Evolutionary conservation across 2,329 filamentous ascomycete genomes (phyloP).

Genomic region (Boeremia exigua): DNA sequence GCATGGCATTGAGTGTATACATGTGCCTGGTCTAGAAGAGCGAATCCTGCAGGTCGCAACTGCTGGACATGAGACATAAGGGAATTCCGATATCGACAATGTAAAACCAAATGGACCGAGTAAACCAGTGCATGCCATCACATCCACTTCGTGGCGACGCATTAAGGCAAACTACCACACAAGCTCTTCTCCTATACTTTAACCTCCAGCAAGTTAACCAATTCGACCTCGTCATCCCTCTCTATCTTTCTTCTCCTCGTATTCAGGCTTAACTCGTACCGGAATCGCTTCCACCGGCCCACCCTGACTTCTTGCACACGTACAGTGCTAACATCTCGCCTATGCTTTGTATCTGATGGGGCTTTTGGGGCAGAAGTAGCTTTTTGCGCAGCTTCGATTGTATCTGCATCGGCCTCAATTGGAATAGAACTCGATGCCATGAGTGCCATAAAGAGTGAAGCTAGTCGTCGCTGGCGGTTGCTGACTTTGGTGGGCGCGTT

Average conservation of each 20-base stretch:
- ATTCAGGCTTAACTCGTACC: conserved; percentile 19
- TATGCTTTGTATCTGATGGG: neutral
- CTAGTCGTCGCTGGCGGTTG: conserved; percentile 23
- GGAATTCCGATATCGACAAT: neutral
- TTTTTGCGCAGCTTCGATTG: conserved; percentile 23
- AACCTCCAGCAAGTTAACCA: conserved; percentile 67
- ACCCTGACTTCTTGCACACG: conserved; percentile 15
- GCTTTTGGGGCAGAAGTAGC: conserved; percentile 13
- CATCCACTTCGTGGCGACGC: no score
- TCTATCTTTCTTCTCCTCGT: conserved; percentile 17
- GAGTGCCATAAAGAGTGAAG: conserved; percentile 26
- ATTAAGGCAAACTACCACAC: neutral
- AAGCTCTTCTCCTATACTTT: conserved; percentile 72
- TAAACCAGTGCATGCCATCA: neutral
- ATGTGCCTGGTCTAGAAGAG: conserved; percentile 76
- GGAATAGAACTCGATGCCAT: conserved; percentile 24
- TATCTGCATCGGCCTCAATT: conserved; percentile 25
- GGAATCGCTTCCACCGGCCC: conserved; percentile 23
- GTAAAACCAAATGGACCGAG: neutral
- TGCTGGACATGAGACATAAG: conserved; percentile 69
- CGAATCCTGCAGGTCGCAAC: conserved; percentile 84
- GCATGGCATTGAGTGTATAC: conserved; percentile 75
- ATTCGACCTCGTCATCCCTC: neutral
- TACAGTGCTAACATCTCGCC: neutral
- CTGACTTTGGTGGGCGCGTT: neutral